A percentile compares a stretch with the other conserved stretches of the same genome.
phyloP scores from a whole-genome alignment of 768 basidiomycete genomes.

The Dioszegia crocea region DNA sequence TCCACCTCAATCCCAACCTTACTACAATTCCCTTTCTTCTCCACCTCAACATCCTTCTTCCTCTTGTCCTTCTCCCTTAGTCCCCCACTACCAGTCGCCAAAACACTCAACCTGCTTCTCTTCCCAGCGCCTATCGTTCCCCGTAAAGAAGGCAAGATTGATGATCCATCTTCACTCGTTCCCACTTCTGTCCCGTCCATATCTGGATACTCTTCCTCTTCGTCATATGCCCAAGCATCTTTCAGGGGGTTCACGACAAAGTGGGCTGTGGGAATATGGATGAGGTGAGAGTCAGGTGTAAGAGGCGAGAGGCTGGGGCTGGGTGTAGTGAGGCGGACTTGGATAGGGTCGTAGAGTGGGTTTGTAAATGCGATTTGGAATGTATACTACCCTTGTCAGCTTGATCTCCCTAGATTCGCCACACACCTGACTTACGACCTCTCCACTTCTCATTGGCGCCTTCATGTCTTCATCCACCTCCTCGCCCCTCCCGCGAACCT shows the following conservation, averaged over 20 bases:
- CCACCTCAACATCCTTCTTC: slow-evolving; percentile 67
- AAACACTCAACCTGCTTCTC: slow-evolving; percentile 23
- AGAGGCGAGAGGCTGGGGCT: slow-evolving; percentile 48
- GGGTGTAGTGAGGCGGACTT: slow-evolving; percentile 70
- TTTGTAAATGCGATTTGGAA: slow-evolving; percentile 91
- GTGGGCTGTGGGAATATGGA: slow-evolving; percentile 69
- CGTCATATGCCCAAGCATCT: slow-evolving; percentile 97
- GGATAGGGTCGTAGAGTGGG: slow-evolving; percentile 91
- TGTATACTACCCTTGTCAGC: slow-evolving; percentile 55
- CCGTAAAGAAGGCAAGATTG: background rate
- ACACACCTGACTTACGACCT: slow-evolving; percentile 19
- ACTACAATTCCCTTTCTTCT: slow-evolving; percentile 83
- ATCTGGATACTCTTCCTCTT: slow-evolving; percentile 57
- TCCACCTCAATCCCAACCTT: slow-evolving; percentile 84
- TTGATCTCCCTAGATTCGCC: background rate
- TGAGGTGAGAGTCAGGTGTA: slow-evolving; percentile 14
- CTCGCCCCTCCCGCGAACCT: slow-evolving; percentile 15
- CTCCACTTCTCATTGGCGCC: slow-evolving; percentile 20
- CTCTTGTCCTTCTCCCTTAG: slow-evolving; percentile 23
- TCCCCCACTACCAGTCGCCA: slow-evolving; percentile 9
- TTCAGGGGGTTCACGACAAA: slow-evolving; percentile 87
- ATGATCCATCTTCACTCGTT: slow-evolving; percentile 49
- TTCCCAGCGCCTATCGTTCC: slow-evolving; percentile 12
- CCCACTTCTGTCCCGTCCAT: slow-evolving; percentile 50
- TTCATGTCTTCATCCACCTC: slow-evolving; percentile 38